Evolutionary conservation across 208 protist species (phyloP), one percentile per base, ranked within the genome.

Genomic region (Leishmania guyanensis): DNA sequence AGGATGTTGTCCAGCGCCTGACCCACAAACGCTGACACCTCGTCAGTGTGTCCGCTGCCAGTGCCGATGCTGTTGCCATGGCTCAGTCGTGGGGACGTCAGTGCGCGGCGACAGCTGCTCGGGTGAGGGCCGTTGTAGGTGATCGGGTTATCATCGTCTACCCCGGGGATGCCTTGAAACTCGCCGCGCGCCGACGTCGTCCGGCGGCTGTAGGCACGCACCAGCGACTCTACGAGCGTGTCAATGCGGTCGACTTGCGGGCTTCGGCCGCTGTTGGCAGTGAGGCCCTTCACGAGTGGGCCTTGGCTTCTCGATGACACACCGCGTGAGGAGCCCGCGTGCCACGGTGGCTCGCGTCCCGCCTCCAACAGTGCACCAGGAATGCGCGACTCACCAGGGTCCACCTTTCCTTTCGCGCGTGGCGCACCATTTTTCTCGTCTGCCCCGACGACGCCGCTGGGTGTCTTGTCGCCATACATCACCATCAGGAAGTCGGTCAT

Each of bases 1-100:
- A 91, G 62, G 48, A 91, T 83, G 76, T 79, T 83, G 53, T 83
- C 87, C 82, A 91, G 81, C 33, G 87, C 85, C 70, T 91, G 84
- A 20, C 79, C 84, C 64, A 91, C 87, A 82, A 88, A 91, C 48
- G 58, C 56, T 3, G 82, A 84, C 9, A 91, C 80, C 39, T 91
- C 87, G 60, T 75, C 75, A 22, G 83, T 43, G 48, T 71, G 20
- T 3, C 65, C 72, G 54, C 75, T 66, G 50, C 64, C 51, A 60
- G 39, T 62, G 69, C 39, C 10, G 50, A 29, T 16, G 5, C 69
- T 12, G 16, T 39, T 54, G 29, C 81, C 73, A 4, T 50, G 72
- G 72, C 77, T 58, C 77, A 82, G 53, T 10, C 64, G 77, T 33
- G 76, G 71, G 17, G 77, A 86, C 39, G 72, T 66, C 17, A 75